Conservation (phyloP, 257 asterid genomes). For the Scutellaria barbata region DNA sequence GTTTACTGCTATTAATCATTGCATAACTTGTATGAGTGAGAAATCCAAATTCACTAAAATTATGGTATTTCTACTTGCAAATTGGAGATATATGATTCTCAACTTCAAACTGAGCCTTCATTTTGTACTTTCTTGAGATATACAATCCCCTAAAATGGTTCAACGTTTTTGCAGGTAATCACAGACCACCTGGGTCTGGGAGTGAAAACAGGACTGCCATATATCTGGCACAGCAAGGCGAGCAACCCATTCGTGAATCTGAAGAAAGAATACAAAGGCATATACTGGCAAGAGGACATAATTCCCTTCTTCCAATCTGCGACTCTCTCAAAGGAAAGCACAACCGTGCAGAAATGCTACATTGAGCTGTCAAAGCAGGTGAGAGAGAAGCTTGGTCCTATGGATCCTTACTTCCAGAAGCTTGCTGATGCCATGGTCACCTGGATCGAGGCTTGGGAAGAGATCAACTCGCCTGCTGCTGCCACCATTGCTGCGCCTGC, state of each 20-base stretch:
- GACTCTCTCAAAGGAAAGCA: slow-evolving; percentile 56
- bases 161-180: slow-evolving; percentile 48
- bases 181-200: slow-evolving; percentile 69
- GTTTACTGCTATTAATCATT: background rate
- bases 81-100: too few species aligned
- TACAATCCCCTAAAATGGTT: background rate
- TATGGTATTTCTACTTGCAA: too few species aligned
- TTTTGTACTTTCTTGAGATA: too few species aligned
- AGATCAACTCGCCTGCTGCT: slow-evolving; percentile 48
- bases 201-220: slow-evolving; percentile 79
- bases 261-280: slow-evolving; percentile 70
- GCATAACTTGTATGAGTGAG: background rate
- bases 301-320: slow-evolving; percentile 71
- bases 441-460: slow-evolving; percentile 78
- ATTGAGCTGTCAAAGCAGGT: slow-evolving; percentile 69
- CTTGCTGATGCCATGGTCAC: slow-evolving; percentile 74
- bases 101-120: too few species aligned
- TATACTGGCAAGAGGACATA: slow-evolving; percentile 77
- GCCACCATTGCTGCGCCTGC: slow-evolving; percentile 30
- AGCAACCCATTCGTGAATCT: slow-evolving; percentile 78
- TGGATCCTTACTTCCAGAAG: slow-evolving; percentile 66
- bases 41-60: background rate
- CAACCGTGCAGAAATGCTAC: slow-evolving; percentile 69
- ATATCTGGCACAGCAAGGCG: slow-evolving; percentile 85
- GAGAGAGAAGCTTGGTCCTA: slow-evolving; percentile 54